Evolutionary conservation across 225 moss, liverwort and hornwort species (phyloP), one percentile per base, ranked within the genome.

Genomic region (Physcomitrium patens): DNA sequence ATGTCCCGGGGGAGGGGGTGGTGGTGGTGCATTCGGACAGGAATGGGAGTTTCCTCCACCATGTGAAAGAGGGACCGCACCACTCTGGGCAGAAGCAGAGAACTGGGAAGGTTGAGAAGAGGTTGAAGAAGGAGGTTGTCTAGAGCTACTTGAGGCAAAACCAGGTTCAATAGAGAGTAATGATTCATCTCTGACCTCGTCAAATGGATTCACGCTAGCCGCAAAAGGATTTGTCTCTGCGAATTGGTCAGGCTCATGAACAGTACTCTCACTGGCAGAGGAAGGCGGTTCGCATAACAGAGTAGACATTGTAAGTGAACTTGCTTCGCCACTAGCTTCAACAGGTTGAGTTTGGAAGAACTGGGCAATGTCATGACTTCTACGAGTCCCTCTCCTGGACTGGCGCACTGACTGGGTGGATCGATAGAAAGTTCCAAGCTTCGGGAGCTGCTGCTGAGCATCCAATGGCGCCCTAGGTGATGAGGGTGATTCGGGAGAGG

Each of bases 31-130:
- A 53, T 28, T 58, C 14, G 58, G n/a, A 7, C 37, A 50, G 19
- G 56, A 65, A 8, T 24, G 24, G 24, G 37, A 60, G 20, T 22
- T 48, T 18, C 48, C 58, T 48, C 14, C 8, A 22, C 68, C 63
- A 28, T 83, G 78, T 28, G 76, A 68, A 59, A 68, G 57, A 7
- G 76, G 65, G 13, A 67, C 73, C 43, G 57, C 61, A 10, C 78
- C 80, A 46, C 53, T 18, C 8, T 20, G 26, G 46, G 78, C 68
- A 22, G 76, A 74, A 22, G 74, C 68, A n/a, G 75, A 78, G 11
- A 71, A 80, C 49, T 77, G 69, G 42, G 84, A 84, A n/a, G 77
- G 72, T 48, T 48, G 28, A 74, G 84, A 61, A 84, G 84, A 14
- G 83, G 48, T 37, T 67, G 48, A 43, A 54, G 27, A 9, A 51